A percentile compares a stretch with the other conserved stretches of the same genome.
phyloP scores from a whole-genome alignment of 2,329 filamentous ascomycete species.

The Teratosphaeriaceae sp. region DNA sequence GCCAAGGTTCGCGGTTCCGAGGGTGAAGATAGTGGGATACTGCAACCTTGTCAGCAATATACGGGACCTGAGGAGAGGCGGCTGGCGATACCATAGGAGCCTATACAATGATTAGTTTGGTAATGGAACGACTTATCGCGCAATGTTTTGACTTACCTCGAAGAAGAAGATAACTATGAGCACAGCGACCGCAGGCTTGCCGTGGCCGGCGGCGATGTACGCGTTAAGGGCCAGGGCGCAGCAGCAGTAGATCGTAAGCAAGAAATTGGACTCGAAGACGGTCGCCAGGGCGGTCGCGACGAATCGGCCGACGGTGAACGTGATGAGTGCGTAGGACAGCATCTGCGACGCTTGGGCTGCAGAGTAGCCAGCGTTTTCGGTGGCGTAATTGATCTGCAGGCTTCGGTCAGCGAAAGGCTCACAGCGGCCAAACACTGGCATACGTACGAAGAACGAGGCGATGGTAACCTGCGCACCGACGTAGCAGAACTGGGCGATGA shows the following conservation, averaged over 20 bases:
- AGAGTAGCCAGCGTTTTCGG: slow-evolving; percentile 26
- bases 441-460: too few relatives aligned
- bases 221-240: slow-evolving; percentile 30
- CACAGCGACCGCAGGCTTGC: slow-evolving; percentile 27
- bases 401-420: too few relatives aligned
- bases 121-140: too few relatives aligned
- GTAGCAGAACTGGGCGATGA: slow-evolving; percentile 33
- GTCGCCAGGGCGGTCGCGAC: slow-evolving; percentile 30
- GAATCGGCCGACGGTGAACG: slow-evolving; percentile 35
- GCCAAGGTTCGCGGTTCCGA: slow-evolving; percentile 34
- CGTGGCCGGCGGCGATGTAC: slow-evolving; percentile 27
- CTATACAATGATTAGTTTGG: too few relatives aligned
- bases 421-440: too few relatives aligned
- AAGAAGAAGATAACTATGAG: slow-evolving; percentile 34
- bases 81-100: too few relatives aligned
- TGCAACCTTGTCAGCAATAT: too few relatives aligned
- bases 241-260: slow-evolving; percentile 28
- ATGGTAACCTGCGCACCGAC: too few relatives aligned
- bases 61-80: too few relatives aligned
- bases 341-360: slow-evolving; percentile 28
- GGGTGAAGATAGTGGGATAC: slow-evolving; percentile 35
- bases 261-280: slow-evolving; percentile 31
- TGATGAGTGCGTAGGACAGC: slow-evolving; percentile 33
- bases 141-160: too few relatives aligned
- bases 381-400: slow-evolving; percentile 38